A percentile compares a stretch with the other conserved stretches of the same genome.
phyloP scores from a whole-genome alignment of 768 basidiomycete species.

The Fomitopsis serialis region DNA sequence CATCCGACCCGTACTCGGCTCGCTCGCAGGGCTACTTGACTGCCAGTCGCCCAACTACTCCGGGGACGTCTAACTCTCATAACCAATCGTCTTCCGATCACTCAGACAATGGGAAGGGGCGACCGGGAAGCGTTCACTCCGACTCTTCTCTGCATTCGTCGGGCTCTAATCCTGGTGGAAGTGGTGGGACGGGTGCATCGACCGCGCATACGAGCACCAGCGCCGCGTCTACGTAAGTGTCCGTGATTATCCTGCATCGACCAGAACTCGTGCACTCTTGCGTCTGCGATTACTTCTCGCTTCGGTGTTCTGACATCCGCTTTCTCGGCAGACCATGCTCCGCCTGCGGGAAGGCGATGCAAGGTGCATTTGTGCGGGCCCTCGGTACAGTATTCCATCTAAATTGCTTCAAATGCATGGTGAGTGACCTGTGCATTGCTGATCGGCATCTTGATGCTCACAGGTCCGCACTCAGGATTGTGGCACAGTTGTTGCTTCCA shows the following conservation, averaged over 20 bases:
- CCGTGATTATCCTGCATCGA: neutral
- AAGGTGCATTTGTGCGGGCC: conserved; percentile 95
- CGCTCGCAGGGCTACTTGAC: conserved; percentile 38
- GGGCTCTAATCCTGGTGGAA: conserved; percentile 43
- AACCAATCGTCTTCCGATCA: conserved; percentile 48
- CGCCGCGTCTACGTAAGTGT: conserved; percentile 55
- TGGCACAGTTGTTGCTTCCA: conserved; percentile 91
- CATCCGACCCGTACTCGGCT: conserved; percentile 14
- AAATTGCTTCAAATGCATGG: conserved; percentile 98
- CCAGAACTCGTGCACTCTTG: neutral
- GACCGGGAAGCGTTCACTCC: conserved; percentile 38
- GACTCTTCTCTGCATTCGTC: conserved; percentile 52
- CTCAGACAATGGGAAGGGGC: conserved; percentile 43
- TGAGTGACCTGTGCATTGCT: conserved; percentile 33
- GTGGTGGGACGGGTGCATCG: conserved; percentile 36
- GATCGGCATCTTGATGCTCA: conserved; percentile 8
- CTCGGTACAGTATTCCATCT: conserved; percentile 91
- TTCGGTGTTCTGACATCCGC: neutral
- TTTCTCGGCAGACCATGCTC: conserved; percentile 52
- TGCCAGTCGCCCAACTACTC: conserved; percentile 56
- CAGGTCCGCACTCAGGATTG: conserved; percentile 63
- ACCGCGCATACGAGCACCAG: conserved; percentile 53
- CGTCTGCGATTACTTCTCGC: neutral
- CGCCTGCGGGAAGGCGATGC: conserved; percentile 76
- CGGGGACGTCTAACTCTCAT: conserved; percentile 43